A percentile compares a stretch with the other conserved stretches of the same genome.
Evolutionary conservation across 2,329 filamentous ascomycete species (phyloP).

Genomic region (Cladosporium sp.): DNA sequence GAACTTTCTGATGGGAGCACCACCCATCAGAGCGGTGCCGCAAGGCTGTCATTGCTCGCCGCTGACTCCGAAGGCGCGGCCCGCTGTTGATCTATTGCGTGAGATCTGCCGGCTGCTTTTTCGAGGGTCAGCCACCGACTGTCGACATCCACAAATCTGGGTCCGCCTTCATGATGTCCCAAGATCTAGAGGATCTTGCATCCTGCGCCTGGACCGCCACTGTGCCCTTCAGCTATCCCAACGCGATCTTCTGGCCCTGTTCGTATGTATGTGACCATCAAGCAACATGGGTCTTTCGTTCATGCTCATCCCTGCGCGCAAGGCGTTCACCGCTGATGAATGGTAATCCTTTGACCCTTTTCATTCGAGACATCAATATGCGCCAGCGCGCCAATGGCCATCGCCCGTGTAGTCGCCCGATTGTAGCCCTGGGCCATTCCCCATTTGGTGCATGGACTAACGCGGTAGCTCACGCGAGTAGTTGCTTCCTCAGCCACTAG

Average conservation of each 20-base stretch:
- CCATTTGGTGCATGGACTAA: conserved; percentile 11
- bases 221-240: no score
- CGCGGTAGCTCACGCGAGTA: conserved; percentile 10
- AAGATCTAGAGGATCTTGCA: conserved; percentile 11
- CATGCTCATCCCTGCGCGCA: conserved; percentile 2
- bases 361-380: conserved; percentile 2
- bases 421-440: conserved; percentile 2
- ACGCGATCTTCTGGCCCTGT: background rate
- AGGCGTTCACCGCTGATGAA: background rate
- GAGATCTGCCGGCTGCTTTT: conserved; percentile 2
- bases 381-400: conserved; percentile 5
- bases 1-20: background rate
- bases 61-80: conserved; percentile 9
- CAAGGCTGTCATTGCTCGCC: no score
- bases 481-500: conserved; percentile 8
- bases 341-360: background rate
- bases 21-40: no score
- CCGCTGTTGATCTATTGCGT: conserved; percentile 2
- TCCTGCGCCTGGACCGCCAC: background rate
- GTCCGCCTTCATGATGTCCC: conserved; percentile 8
- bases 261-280: conserved; percentile 2
- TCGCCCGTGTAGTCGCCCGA: conserved; percentile 2
- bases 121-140: conserved; percentile 5
- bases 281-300: background rate
- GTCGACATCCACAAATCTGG: conserved; percentile 11